These are phyloP conservation scores for Sclerotinia spermophila DNA, from an alignment of 2,329 filamentous ascomycete genomes.

Conservation along the genomic window DNA sequence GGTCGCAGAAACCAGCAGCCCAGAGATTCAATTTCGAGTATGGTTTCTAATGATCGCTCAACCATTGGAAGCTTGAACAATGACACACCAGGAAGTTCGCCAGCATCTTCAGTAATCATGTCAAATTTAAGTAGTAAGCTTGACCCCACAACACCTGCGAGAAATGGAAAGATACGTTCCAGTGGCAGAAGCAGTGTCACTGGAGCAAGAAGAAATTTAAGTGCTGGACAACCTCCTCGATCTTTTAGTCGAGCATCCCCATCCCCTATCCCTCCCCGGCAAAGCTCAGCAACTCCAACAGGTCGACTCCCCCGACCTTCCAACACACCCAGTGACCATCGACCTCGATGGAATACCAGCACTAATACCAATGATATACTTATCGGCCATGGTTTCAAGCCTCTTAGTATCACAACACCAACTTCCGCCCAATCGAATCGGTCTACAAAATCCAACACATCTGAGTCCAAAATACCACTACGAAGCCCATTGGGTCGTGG, in stretches of 20 bases:
- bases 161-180: constrained; percentile 35
- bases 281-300: constrained; percentile 51
- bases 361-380: constrained; percentile 62
- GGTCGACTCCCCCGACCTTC: constrained; percentile 45
- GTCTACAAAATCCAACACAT: constrained; percentile 19
- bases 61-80: constrained; percentile 43
- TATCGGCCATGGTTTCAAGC: constrained; percentile 65
- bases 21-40: constrained; percentile 88
- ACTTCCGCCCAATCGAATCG: constrained; percentile 30
- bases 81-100: constrained; percentile 55
- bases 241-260: constrained; percentile 41
- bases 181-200: constrained; percentile 38
- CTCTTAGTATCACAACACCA: constrained; percentile 50
- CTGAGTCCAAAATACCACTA: constrained; percentile 36
- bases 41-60: constrained; percentile 54
- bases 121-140: constrained; percentile 45
- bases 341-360: constrained; percentile 70
- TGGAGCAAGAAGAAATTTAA: constrained; percentile 43
- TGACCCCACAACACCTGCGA: constrained; percentile 35
- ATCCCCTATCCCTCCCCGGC: constrained; percentile 37
- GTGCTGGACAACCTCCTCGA: constrained; percentile 40
- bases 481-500: constrained; percentile 33
- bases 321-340: constrained; percentile 46
- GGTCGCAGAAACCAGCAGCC: constrained; percentile 68
- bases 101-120: constrained; percentile 61